These are phyloP conservation scores for Chionographis japonica DNA, from an alignment of 106 monocot species.

Conservation along the genomic window DNA sequence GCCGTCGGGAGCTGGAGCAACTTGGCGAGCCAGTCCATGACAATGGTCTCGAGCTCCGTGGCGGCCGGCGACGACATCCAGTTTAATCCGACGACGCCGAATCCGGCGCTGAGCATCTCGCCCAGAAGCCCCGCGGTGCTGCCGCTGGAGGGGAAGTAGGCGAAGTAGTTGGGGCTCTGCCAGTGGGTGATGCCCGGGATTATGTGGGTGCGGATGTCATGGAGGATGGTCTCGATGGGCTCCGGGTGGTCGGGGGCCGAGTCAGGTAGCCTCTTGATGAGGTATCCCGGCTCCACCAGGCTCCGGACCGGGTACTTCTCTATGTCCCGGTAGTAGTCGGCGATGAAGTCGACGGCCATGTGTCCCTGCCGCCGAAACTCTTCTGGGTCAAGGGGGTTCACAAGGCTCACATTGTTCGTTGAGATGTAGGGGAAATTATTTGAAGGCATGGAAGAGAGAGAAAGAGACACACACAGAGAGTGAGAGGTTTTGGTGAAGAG, in stretches of 20 bases:
- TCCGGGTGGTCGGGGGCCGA: constrained; percentile 1
- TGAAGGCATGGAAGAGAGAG: no score
- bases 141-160: no score
- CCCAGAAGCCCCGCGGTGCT: no score
- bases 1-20: background rate
- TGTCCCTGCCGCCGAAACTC: constrained; percentile 12
- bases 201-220: constrained; percentile 19
- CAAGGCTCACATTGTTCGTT: background rate
- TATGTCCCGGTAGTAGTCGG: constrained; percentile 14
- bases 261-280: constrained; percentile 13
- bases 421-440: background rate
- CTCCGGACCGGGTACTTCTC: constrained; percentile 5
- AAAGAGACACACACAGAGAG: no score
- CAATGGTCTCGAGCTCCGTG: background rate
- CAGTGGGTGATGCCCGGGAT: constrained; percentile 42
- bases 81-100: constrained; percentile 10
- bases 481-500: no score
- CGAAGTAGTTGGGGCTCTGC: constrained; percentile 16
- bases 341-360: constrained; percentile 9
- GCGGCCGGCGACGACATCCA: background rate
- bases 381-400: constrained; percentile 9
- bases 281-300: constrained; percentile 13
- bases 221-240: constrained; percentile 15
- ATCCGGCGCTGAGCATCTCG: constrained; percentile 7
- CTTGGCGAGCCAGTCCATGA: no score